Conservation (phyloP, 2,329 filamentous ascomycete species). For the Microdochium bolleyi region DNA sequence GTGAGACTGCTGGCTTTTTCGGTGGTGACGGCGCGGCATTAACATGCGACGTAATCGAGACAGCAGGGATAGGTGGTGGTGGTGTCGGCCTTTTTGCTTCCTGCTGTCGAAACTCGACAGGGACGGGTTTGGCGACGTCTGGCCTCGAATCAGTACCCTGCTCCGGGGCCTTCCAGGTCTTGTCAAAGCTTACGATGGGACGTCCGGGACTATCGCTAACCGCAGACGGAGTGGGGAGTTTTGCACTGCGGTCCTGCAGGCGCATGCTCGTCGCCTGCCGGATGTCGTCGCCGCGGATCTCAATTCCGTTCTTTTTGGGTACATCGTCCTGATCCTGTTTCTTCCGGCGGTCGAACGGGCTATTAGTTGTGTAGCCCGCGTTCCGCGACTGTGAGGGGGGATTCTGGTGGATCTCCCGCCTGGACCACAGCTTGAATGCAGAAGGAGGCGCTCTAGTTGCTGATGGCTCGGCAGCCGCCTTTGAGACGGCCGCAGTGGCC, state of each 20-base stretch:
- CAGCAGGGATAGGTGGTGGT: conserved; percentile 37
- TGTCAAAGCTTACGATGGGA: conserved; percentile 95
- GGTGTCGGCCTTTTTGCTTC: conserved; percentile 18
- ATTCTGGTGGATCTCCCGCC: conserved; percentile 75
- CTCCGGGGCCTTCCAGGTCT: conserved; percentile 69
- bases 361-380: conserved; percentile 69
- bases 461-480: conserved; percentile 25
- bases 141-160: conserved; percentile 63
- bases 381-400: conserved; percentile 77
- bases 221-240: conserved; percentile 78
- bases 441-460: conserved; percentile 24
- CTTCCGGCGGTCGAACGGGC: conserved; percentile 25
- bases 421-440: conserved; percentile 32
- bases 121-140: conserved; percentile 31
- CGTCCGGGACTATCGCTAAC: conserved; percentile 86
- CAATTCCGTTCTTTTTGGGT: conserved; percentile 67
- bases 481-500: conserved; percentile 19
- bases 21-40: conserved; percentile 21
- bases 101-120: conserved; percentile 21
- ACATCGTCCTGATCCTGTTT: conserved; percentile 28
- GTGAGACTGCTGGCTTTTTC: conserved; percentile 23
- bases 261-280: conserved; percentile 84
- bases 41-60: conserved; percentile 44
- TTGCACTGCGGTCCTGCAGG: conserved; percentile 77
- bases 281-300: conserved; percentile 82